Evolutionary conservation across 768 basidiomycete species (phyloP).

Genomic region (Mycena maculata): DNA sequence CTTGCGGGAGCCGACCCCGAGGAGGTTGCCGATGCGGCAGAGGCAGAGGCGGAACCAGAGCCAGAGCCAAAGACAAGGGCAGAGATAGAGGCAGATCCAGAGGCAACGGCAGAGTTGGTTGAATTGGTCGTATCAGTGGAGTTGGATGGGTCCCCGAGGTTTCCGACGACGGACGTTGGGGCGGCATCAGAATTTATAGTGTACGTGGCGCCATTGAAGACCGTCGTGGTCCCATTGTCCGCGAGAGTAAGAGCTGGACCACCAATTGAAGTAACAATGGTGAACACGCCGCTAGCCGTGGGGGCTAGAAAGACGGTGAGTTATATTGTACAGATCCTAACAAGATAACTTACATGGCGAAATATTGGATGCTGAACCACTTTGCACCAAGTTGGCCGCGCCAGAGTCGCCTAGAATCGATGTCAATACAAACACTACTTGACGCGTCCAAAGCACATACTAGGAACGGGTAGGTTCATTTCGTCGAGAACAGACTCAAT

Average conservation of each 20-base stretch:
- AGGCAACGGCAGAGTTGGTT: neutral
- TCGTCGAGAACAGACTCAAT: constrained; percentile 17
- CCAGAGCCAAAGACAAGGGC: neutral
- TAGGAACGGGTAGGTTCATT: neutral
- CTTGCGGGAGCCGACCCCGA: neutral
- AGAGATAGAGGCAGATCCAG: neutral
- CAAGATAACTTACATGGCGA: neutral
- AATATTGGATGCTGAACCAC: neutral
- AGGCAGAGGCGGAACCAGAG: neutral
- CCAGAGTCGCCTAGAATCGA: no score
- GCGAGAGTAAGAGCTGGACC: constrained; percentile 34
- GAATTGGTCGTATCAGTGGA: neutral
- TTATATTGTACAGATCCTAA: neutral
- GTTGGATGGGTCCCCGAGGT: neutral
- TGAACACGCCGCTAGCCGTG: constrained; percentile 11
- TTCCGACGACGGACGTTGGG: neutral
- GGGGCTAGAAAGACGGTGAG: constrained; percentile 2
- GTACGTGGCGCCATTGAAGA: constrained; percentile 22
- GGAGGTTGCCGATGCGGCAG: neutral
- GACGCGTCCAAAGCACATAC: constrained; percentile 1
- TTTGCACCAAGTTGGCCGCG: neutral
- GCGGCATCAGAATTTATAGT: constrained; percentile 17
- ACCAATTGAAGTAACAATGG: constrained; percentile 24
- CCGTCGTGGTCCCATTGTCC: constrained; percentile 17
- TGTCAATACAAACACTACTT: neutral